phyloP scores from a whole-genome alignment of 2,329 filamentous ascomycete genomes.

The Alternaria arbusti region DNA sequence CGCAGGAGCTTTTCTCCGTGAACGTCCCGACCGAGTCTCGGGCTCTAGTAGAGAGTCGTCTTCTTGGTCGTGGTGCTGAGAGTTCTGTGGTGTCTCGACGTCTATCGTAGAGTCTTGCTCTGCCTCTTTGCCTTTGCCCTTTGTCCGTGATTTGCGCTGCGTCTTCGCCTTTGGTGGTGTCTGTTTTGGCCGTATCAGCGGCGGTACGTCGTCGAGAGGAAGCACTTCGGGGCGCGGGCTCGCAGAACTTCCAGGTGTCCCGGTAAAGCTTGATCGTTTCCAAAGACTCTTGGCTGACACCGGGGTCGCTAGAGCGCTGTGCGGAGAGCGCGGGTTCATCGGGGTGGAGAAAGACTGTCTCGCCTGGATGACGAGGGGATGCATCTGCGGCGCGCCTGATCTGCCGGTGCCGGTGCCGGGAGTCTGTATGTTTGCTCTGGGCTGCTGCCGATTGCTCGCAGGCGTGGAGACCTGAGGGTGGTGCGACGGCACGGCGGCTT shows the following conservation, averaged over 20 bases:
- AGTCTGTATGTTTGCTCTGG: conserved; percentile 20
- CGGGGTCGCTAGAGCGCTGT: conserved; percentile 33
- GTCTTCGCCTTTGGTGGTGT: conserved; percentile 30
- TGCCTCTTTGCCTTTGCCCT: conserved; percentile 34
- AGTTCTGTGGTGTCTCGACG: conserved; percentile 21
- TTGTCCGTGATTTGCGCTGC: conserved; percentile 33
- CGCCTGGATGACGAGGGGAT: conserved; percentile 32
- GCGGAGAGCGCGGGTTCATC: conserved; percentile 28
- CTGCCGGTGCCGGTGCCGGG: conserved; percentile 21
- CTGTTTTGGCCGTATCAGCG: conserved; percentile 21
- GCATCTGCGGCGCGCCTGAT: conserved; percentile 26
- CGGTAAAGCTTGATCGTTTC: conserved; percentile 31
- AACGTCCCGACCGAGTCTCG: conserved; percentile 38
- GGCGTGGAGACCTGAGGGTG: conserved; percentile 41
- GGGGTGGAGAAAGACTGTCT: conserved; percentile 39
- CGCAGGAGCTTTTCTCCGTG: conserved; percentile 37
- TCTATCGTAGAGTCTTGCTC: conserved; percentile 21
- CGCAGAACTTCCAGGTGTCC: conserved; percentile 19
- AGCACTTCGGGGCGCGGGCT: conserved; percentile 32
- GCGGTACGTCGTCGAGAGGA: conserved; percentile 37
- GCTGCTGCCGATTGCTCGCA: conserved; percentile 22
- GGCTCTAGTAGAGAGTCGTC: conserved; percentile 34
- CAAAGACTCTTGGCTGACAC: conserved; percentile 40
- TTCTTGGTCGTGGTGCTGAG: conserved; percentile 21
- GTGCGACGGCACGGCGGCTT: conserved; percentile 31